A percentile compares a stretch with the other conserved stretches of the same genome.
Evolutionary conservation across 2,329 filamentous ascomycete genomes (phyloP).

Genomic region (Aspergillus proliferans): DNA sequence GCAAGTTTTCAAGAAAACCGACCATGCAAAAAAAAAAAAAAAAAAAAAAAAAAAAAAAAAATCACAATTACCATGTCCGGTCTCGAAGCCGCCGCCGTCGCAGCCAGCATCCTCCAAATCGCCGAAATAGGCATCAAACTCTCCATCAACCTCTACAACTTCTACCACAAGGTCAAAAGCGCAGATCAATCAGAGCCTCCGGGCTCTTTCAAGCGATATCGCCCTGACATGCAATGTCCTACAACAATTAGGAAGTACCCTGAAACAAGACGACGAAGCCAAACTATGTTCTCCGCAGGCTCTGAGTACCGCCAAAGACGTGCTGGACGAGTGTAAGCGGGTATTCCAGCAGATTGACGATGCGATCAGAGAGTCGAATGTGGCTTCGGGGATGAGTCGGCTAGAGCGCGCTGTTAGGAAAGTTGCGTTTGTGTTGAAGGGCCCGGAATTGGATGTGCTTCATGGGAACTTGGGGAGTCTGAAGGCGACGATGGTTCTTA

Average conservation of each 20-base stretch:
- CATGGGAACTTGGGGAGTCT: conserved; percentile 25
- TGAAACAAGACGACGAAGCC: conserved; percentile 19
- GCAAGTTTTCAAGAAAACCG: too few species aligned
- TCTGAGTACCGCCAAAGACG: conserved; percentile 5
- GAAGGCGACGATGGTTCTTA: conserved; percentile 23
- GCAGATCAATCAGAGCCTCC: conserved; percentile 16
- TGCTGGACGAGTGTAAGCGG: conserved; percentile 17
- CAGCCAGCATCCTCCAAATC: conserved; percentile 24
- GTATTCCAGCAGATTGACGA: conserved; percentile 16
- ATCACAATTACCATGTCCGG: conserved; percentile 10
- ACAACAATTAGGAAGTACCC: conserved; percentile 17
- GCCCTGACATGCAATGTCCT: conserved; percentile 24
- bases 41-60: too few species aligned
- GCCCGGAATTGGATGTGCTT: conserved; percentile 20
- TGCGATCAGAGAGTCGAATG: conserved; percentile 1
- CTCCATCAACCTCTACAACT: conserved; percentile 25
- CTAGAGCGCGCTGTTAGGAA: conserved; percentile 6
- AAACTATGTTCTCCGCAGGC: conserved; percentile 14
- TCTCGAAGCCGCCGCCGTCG: conserved; percentile 19
- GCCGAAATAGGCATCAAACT: conserved; percentile 26
- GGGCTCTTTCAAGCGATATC: conserved; percentile 24
- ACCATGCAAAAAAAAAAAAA: too few species aligned
- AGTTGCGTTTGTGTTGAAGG: conserved; percentile 16
- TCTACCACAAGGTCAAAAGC: conserved; percentile 20
- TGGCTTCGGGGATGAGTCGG: not conserved